These are phyloP conservation scores for Shiraia bambusicola DNA, from an alignment of 2,329 filamentous ascomycete genomes.

Conservation along the genomic window DNA sequence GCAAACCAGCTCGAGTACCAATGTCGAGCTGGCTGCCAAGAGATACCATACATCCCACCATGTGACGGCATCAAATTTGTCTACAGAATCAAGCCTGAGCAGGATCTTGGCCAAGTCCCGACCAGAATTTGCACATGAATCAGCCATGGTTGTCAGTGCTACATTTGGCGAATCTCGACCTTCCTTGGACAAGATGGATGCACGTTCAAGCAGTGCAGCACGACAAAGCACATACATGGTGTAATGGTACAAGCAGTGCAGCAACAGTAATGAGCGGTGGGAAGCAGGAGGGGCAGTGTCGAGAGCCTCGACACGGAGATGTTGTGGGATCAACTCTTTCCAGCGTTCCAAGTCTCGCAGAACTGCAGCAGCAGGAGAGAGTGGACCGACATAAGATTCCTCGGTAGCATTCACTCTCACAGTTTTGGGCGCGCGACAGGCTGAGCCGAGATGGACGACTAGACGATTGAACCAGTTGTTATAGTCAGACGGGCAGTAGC, in stretches of 20 bases:
- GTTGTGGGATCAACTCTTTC: constrained; percentile 43
- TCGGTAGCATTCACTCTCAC: constrained; percentile 30
- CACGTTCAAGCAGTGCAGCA: constrained; percentile 43
- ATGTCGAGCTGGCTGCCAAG: constrained; percentile 41
- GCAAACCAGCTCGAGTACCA: constrained; percentile 44
- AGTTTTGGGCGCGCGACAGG: constrained; percentile 43
- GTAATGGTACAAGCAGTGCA: constrained; percentile 48
- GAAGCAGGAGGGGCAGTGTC: constrained; percentile 37
- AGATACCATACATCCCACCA: constrained; percentile 48
- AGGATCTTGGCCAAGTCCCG: constrained; percentile 38
- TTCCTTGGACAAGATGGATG: constrained; percentile 33
- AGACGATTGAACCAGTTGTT: constrained; percentile 43
- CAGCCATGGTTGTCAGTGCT: constrained; percentile 37
- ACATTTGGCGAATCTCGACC: constrained; percentile 28
- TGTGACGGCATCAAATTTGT: constrained; percentile 44
- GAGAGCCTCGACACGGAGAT: constrained; percentile 39
- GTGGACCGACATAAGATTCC: constrained; percentile 42
- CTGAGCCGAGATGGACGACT: constrained; percentile 41
- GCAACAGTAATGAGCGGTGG: constrained; percentile 43
- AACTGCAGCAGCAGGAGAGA: constrained; percentile 43
- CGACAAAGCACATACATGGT: constrained; percentile 44
- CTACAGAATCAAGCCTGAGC: constrained; percentile 40
- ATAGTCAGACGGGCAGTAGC: constrained; percentile 41
- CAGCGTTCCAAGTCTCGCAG: constrained; percentile 45
- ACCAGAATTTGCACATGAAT: constrained; percentile 44